Percentiles rank a stretch among this genome's conserved stretches.
phyloP scores from a whole-genome alignment of 2,329 filamentous ascomycete species.

The Fusarium tricinctum region DNA sequence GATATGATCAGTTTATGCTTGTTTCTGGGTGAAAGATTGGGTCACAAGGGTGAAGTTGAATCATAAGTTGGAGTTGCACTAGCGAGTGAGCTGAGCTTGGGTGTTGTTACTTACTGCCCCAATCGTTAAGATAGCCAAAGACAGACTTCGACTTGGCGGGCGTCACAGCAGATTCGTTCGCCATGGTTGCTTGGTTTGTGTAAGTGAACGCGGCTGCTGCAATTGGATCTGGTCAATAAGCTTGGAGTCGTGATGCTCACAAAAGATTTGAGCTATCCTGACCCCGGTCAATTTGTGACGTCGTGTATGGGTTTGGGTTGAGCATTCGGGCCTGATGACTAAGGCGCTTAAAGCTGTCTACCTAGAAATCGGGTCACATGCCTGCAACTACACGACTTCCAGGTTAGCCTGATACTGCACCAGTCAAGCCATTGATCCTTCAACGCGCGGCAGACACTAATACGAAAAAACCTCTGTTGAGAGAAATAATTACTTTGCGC shows the following conservation, averaged over 20 bases:
- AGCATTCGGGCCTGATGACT: constrained; percentile 27
- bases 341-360: constrained; percentile 15
- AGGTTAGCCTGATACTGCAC: constrained; percentile 1
- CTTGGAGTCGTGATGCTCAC: constrained; percentile 32
- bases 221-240: constrained; percentile 20
- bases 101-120: constrained; percentile 63
- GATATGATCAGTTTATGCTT: constrained; percentile 20
- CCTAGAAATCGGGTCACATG: constrained; percentile 26
- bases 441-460: background rate
- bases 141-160: constrained; percentile 50
- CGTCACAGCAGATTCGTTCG: constrained; percentile 37
- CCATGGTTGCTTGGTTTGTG: constrained; percentile 47
- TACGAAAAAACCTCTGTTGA: background rate
- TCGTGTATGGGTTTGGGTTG: constrained; percentile 15
- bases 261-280: constrained; percentile 30
- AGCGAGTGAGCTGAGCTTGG: constrained; percentile 14
- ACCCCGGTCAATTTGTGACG: constrained; percentile 36
- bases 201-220: constrained; percentile 31
- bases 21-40: background rate
- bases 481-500: background rate
- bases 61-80: constrained; percentile 11
- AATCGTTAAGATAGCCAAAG: constrained; percentile 57
- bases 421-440: background rate
- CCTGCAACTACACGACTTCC: background rate
- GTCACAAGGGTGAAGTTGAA: constrained; percentile 5